Evolutionary conservation across 2,329 filamentous ascomycete species (phyloP).

Genomic region (Hirsutella rhossiliensis): DNA sequence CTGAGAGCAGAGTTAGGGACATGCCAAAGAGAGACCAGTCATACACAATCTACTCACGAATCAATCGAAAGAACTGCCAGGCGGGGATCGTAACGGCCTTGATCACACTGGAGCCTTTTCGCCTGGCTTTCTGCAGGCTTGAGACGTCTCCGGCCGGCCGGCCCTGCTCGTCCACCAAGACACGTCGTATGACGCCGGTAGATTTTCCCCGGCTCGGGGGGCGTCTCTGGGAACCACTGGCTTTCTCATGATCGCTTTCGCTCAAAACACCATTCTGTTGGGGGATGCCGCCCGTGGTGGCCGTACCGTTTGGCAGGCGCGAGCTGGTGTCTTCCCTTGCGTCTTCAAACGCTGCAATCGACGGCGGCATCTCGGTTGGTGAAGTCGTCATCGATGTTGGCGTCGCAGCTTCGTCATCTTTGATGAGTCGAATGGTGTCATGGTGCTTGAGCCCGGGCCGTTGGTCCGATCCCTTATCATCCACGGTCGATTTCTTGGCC

Average conservation of each 20-base stretch:
- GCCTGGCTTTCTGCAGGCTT: slow-evolving; percentile 29
- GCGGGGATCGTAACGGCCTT: slow-evolving; percentile 93
- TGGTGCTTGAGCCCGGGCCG: slow-evolving; percentile 14
- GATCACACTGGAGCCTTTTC: slow-evolving; percentile 35
- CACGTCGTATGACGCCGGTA: slow-evolving; percentile 49
- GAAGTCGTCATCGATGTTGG: slow-evolving; percentile 21
- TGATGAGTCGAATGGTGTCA: slow-evolving; percentile 21
- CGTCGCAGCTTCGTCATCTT: slow-evolving; percentile 17
- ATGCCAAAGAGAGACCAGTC: not conserved
- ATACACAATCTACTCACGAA: slow-evolving; percentile 49
- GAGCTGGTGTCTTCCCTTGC: not conserved
- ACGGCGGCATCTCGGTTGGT: slow-evolving; percentile 16
- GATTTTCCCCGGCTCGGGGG: slow-evolving; percentile 31
- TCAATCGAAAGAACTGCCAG: slow-evolving; percentile 93
- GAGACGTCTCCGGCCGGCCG: slow-evolving; percentile 27
- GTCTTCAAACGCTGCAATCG: slow-evolving; percentile 2
- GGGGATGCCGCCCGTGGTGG: not conserved
- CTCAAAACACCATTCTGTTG: not conserved
- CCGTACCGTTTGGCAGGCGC: not conserved
- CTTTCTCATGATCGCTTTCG: not conserved
- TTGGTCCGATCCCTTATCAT: slow-evolving; percentile 14
- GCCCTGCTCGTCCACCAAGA: slow-evolving; percentile 40
- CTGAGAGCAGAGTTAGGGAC: slow-evolving; percentile 26
- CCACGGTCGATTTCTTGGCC: slow-evolving; percentile 30
- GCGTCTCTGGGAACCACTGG: slow-evolving; percentile 1